These are phyloP conservation scores for Pulveroboletus ravenelii DNA, from an alignment of 768 basidiomycete genomes.

Conservation along the genomic window DNA sequence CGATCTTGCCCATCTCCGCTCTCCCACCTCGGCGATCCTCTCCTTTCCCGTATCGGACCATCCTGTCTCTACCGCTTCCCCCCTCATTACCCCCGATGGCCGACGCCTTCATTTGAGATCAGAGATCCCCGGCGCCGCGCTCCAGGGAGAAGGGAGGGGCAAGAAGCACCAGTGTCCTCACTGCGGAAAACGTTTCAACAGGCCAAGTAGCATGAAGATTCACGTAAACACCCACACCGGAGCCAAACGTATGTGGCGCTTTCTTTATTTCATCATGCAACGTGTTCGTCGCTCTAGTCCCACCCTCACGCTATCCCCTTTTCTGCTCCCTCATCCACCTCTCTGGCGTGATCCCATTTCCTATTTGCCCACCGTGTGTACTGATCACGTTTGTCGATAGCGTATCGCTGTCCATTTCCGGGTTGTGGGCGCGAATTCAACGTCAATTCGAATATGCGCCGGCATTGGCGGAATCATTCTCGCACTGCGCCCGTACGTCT, in stretches of 20 bases:
- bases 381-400: slow-evolving; percentile 34
- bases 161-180: slow-evolving; percentile 36
- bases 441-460: slow-evolving; percentile 81
- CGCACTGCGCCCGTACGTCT: slow-evolving; percentile 22
- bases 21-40: slow-evolving; percentile 30
- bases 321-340: neutral
- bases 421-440: slow-evolving; percentile 76
- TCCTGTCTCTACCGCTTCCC: slow-evolving; percentile 17
- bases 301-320: slow-evolving; percentile 10
- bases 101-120: slow-evolving; percentile 29
- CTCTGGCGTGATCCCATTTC: neutral
- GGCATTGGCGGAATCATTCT: slow-evolving; percentile 69
- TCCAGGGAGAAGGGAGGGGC: slow-evolving; percentile 30
- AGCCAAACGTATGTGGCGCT: slow-evolving; percentile 32
- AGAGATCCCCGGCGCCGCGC: slow-evolving; percentile 22
- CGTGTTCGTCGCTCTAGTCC: slow-evolving; percentile 17
- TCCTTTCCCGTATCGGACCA: slow-evolving; percentile 33
- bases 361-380: neutral
- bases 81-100: slow-evolving; percentile 27
- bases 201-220: slow-evolving; percentile 39
- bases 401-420: slow-evolving; percentile 70
- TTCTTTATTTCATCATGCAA: slow-evolving; percentile 17
- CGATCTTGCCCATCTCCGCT: slow-evolving; percentile 28
- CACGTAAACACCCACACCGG: slow-evolving; percentile 41
- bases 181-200: slow-evolving; percentile 40